Percentiles rank a stretch among this genome's conserved stretches.
Evolutionary conservation across 1,284 basidiomycete species (phyloP).

Genomic region (Cryptococcus sp.): DNA sequence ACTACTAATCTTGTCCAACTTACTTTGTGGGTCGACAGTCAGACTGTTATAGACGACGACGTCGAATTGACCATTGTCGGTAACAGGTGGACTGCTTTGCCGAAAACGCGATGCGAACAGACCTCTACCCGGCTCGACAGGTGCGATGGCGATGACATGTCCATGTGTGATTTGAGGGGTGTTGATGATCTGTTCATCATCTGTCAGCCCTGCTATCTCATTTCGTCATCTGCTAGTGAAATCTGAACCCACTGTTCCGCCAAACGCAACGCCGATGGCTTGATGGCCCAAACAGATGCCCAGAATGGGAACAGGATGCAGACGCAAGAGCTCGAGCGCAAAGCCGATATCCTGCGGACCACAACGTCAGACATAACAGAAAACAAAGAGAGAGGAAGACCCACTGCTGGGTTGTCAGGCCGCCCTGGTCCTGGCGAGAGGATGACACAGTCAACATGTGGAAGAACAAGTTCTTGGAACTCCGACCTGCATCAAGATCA

Average conservation of each 20-base stretch:
- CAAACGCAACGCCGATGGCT: constrained; percentile 77
- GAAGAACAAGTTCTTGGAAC: constrained; percentile 43
- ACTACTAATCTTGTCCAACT: constrained; percentile 9
- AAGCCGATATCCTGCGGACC: constrained; percentile 50
- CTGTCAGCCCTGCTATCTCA: too few relatives aligned
- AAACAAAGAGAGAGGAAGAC: not conserved
- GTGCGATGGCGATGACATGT: constrained; percentile 66
- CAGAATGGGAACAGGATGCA: constrained; percentile 48
- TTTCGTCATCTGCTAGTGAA: too few relatives aligned
- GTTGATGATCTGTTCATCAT: constrained; percentile 43
- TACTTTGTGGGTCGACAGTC: constrained; percentile 53
- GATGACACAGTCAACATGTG: constrained; percentile 53
- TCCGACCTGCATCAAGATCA: constrained; percentile 37
- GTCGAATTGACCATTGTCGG: constrained; percentile 55
- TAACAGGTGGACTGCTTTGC: constrained; percentile 1
- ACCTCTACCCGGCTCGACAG: constrained; percentile 30
- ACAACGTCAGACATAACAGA: constrained; percentile 2
- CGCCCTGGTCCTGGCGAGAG: constrained; percentile 54
- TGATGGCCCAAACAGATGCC: constrained; percentile 88
- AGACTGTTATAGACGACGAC: constrained; percentile 79
- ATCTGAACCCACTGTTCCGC: constrained; percentile 58
- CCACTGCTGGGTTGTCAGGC: constrained; percentile 46
- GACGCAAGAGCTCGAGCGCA: constrained; percentile 45
- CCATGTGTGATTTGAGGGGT: constrained; percentile 64
- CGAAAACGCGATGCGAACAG: constrained; percentile 40